A percentile compares a stretch with the other conserved stretches of the same genome.
Evolutionary conservation across 2,329 filamentous ascomycete genomes (phyloP).

Genomic region (Dactylellina haptotyla): DNA sequence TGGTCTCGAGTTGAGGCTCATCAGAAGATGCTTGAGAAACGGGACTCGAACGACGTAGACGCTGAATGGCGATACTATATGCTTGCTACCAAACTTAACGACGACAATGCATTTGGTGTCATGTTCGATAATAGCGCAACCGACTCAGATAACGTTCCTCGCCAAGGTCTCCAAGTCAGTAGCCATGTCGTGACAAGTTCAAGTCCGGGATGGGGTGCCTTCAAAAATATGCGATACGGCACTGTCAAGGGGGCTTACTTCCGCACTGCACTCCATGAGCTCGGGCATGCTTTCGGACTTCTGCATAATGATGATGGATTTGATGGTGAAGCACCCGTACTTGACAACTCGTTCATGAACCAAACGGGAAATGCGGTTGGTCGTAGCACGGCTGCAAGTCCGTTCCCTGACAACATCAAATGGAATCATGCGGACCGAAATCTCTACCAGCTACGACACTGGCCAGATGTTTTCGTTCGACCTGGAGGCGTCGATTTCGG

Average conservation of each 20-base stretch:
- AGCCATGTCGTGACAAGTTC: not conserved
- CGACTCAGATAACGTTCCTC: slow-evolving; percentile 19
- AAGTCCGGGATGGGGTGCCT: slow-evolving; percentile 9
- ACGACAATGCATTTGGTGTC: not conserved
- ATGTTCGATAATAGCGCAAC: slow-evolving; percentile 15
- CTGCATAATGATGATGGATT: slow-evolving; percentile 19
- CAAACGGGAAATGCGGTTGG: slow-evolving; percentile 8
- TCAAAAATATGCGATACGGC: slow-evolving; percentile 10
- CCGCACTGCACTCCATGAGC: slow-evolving; percentile 24
- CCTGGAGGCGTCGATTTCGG: slow-evolving; percentile 19
- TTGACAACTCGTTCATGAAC: slow-evolving; percentile 22
- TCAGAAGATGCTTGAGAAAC: slow-evolving; percentile 6
- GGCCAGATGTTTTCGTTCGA: slow-evolving; percentile 19
- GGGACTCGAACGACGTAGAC: slow-evolving; percentile 14
- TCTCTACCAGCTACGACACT: slow-evolving; percentile 25
- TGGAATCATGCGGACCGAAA: slow-evolving; percentile 28
- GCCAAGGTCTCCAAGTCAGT: slow-evolving; percentile 17
- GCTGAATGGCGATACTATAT: slow-evolving; percentile 22
- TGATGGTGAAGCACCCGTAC: not conserved
- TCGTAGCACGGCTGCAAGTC: not conserved
- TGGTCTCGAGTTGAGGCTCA: slow-evolving; percentile 7
- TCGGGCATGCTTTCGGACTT: slow-evolving; percentile 23
- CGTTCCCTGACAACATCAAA: slow-evolving; percentile 1
- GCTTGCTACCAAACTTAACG: slow-evolving; percentile 12
- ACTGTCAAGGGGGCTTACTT: slow-evolving; percentile 6